Conservation (phyloP, 352 stramenopile genomes). For the Phytophthora pisi region DNA sequence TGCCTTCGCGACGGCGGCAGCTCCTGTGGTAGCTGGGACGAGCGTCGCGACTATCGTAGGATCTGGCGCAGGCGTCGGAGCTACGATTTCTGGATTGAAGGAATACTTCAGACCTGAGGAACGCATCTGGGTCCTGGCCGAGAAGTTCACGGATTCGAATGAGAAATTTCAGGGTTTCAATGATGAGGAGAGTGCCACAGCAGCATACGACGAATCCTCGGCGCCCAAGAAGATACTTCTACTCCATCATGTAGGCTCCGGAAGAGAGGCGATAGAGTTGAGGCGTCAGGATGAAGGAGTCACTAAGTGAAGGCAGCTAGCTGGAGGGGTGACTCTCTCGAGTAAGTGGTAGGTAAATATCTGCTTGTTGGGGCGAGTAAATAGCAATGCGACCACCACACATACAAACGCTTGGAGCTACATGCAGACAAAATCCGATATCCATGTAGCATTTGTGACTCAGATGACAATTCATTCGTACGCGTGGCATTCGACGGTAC, state of each 20-base stretch:
- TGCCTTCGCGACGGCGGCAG: not conserved
- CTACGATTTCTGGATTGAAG: not conserved
- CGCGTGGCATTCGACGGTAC: constrained; percentile 15
- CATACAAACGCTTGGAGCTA: no score
- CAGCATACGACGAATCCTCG: not conserved
- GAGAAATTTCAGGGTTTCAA: not conserved
- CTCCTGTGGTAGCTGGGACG: not conserved
- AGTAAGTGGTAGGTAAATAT: no score
- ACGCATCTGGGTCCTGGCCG: no score
- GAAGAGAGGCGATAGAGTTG: no score
- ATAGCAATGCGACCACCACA: no score
- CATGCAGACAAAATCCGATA: no score
- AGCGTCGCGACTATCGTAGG: not conserved
- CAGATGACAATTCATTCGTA: constrained; percentile 12
- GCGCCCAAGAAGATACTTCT: not conserved
- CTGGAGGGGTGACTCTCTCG: no score
- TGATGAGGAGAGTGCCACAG: not conserved
- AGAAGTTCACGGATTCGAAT: not conserved
- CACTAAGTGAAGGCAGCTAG: no score
- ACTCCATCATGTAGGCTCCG: no score
- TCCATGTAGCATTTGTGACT: not conserved
- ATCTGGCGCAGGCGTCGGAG: not conserved
- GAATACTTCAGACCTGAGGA: not conserved
- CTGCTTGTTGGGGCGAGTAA: no score
- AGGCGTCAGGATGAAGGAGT: no score